Percentiles rank a stretch among this genome's conserved stretches.
Evolutionary conservation across 306 rosid genomes (phyloP).

Genomic region (Carpinus viminea): DNA sequence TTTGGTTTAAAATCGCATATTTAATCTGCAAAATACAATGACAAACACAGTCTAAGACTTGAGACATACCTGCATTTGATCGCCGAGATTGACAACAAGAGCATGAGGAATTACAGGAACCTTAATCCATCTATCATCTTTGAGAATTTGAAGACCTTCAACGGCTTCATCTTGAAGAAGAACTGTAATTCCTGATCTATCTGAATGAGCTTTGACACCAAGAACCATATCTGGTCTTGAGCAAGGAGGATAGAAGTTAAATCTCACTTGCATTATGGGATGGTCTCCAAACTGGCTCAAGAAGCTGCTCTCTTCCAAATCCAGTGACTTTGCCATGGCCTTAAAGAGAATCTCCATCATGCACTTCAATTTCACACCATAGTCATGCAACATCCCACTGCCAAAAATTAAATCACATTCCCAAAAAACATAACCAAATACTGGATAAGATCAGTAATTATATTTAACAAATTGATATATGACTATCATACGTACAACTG

Average conservation of each 20-base stretch:
- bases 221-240: conserved; percentile 64
- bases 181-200: conserved; percentile 55
- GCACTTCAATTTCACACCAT: conserved; percentile 29
- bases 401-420: background rate
- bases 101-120: conserved; percentile 59
- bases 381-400: conserved; percentile 42
- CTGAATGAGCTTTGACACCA: conserved; percentile 69
- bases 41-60: background rate
- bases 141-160: conserved; percentile 61
- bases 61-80: conserved; percentile 57
- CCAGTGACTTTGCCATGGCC: conserved; percentile 53
- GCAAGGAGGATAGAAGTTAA: conserved; percentile 63
- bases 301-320: conserved; percentile 50
- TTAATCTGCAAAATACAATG: too few relatives aligned
- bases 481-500: too few relatives aligned
- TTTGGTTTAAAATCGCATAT: too few relatives aligned
- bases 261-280: conserved; percentile 31
- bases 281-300: conserved; percentile 47
- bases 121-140: conserved; percentile 43
- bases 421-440: too few relatives aligned
- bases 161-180: conserved; percentile 54
- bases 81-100: conserved; percentile 63
- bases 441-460: too few relatives aligned
- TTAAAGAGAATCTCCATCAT: conserved; percentile 44
- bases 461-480: too few relatives aligned